Evolutionary conservation across 768 basidiomycete species (phyloP), one percentile per base, ranked within the genome.

Genomic region (Ramaria sp.): DNA sequence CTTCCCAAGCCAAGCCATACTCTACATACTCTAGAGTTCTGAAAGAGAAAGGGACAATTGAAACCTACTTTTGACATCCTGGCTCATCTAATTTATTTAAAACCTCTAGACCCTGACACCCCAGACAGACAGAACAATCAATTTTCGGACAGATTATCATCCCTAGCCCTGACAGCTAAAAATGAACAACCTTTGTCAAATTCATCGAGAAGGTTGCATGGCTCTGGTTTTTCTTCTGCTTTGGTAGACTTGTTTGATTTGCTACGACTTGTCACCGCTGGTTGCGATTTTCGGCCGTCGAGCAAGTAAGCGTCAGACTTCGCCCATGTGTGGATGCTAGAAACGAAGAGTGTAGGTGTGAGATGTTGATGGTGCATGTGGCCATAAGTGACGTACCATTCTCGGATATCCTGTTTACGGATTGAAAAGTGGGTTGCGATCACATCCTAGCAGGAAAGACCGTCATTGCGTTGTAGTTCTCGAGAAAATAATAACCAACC

Each of bases 391-490:
- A 62, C 71, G 60, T 58, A 77, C 76, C 70, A 68, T 53, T 70
- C 60, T 27, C 70, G 71, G 56, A 77, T 75, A 53, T 65, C 67
- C 32, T 68, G 63, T 41, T 69, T 61, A 52, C 68, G 68, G 50
- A 73, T 70, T 42, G 61, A 66, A 58, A 78, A 78, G 59, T 78
- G 77, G 13, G 73, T 72, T 32, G 60, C 65, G 58, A 78, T 77
- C 56, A 78, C 71, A 52, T 78, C 76, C 77, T 78, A 57, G 43
- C 42, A 51, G 53, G 6, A 16, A 37, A 37, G 7, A 8, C 36
- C 7, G 16, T 37, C 16, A 37, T 37, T 37, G 7, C 36, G 7
- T 37, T 37, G 36, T 7, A 16, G 36, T 8, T 37, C 7, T 37
- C 36, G 7, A 37, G 16, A 37, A 16, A 8, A 8, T 8, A 7